A percentile compares a stretch with the other conserved stretches of the same genome.
phyloP scores from a whole-genome alignment of 352 stramenopile species.

The Phytophthora rubi region DNA sequence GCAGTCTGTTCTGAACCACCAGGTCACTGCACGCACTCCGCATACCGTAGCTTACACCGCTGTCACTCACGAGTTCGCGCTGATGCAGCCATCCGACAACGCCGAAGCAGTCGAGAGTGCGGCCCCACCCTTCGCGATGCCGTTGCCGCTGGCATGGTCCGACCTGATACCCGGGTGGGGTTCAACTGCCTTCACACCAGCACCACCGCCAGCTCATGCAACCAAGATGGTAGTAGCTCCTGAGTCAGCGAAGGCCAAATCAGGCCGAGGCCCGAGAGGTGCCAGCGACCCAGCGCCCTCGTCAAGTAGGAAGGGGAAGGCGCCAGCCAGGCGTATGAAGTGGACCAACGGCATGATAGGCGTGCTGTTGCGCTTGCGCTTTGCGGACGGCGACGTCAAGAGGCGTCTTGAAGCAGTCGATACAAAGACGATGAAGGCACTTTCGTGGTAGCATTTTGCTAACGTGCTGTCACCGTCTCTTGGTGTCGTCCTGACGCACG shows the following conservation, averaged over 20 bases:
- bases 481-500: not conserved
- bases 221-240: too few relatives aligned
- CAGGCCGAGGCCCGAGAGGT: too few relatives aligned
- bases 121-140: not conserved
- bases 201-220: too few relatives aligned
- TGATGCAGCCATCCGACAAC: too few relatives aligned
- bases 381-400: not conserved
- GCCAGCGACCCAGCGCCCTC: not conserved
- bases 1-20: too few relatives aligned
- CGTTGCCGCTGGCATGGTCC: not conserved
- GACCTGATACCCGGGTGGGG: not conserved
- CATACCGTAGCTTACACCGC: too few relatives aligned
- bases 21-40: too few relatives aligned
- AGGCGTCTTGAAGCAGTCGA: not conserved
- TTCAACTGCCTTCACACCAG: not conserved
- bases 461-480: constrained; percentile 14
- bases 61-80: too few relatives aligned
- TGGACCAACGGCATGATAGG: constrained; percentile 1
- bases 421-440: not conserved
- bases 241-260: too few relatives aligned
- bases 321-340: not conserved
- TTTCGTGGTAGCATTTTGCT: constrained; percentile 17
- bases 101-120: too few relatives aligned
- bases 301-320: not conserved
- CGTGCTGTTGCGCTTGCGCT: not conserved